Conservation (phyloP, 2,329 filamentous ascomycete genomes). For the Thelonectria rubi region DNA sequence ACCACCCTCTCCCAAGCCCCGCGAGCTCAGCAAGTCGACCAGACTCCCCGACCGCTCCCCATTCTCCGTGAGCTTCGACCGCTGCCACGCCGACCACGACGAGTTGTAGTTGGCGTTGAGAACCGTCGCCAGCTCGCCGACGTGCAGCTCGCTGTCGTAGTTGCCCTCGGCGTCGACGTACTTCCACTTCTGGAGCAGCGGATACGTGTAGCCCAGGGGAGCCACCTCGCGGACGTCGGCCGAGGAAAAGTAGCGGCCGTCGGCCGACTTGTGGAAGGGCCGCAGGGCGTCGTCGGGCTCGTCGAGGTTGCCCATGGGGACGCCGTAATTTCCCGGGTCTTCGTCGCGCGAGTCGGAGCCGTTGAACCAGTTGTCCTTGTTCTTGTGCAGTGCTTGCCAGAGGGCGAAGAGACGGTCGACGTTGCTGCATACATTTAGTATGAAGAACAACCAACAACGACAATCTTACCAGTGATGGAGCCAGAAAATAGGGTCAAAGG, state of each 20-base stretch:
- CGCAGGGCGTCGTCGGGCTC: neutral
- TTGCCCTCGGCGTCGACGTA: neutral
- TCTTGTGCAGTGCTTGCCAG: slow-evolving; percentile 3
- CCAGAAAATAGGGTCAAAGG: slow-evolving; percentile 31
- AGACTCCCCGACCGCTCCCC: neutral
- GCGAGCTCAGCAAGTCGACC: neutral
- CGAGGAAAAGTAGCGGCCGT: neutral
- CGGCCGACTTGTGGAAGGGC: neutral
- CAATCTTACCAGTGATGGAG: slow-evolving; percentile 27
- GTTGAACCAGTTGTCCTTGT: neutral
- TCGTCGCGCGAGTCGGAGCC: neutral
- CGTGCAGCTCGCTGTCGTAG: neutral
- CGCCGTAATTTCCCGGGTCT: slow-evolving; percentile 3
- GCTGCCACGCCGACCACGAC: neutral
- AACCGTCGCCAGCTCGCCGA: neutral
- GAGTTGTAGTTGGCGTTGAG: slow-evolving; percentile 1
- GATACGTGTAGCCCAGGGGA: slow-evolving; percentile 4
- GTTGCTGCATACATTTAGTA: neutral
- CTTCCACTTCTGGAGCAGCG: slow-evolving; percentile 7
- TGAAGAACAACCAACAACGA: too few species aligned
- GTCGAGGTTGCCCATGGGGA: neutral
- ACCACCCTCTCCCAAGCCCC: neutral
- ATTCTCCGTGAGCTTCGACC: neutral
- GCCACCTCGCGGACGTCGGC: neutral
- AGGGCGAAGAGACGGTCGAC: slow-evolving; percentile 13